These are phyloP conservation scores for Pichia thaimueangensis DNA, from an alignment of 805 yeast species.

Conservation along the genomic window DNA sequence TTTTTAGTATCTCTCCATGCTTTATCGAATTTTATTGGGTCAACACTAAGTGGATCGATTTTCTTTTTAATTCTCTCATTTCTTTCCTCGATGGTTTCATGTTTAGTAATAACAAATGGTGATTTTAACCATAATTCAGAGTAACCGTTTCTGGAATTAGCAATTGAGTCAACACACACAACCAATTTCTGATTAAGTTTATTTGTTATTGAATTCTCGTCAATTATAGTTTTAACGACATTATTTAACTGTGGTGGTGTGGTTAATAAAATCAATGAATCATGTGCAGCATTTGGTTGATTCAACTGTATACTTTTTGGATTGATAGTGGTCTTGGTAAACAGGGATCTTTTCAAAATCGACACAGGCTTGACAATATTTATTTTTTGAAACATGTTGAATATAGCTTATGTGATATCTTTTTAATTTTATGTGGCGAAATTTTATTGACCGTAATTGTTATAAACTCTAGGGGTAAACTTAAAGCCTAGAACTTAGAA, in stretches of 20 bases:
- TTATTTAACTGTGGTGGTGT: constrained; percentile 26
- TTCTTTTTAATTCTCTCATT: constrained; percentile 1
- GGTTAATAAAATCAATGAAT: constrained; percentile 22
- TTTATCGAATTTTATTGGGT: constrained; percentile 17
- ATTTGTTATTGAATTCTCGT: constrained; percentile 5
- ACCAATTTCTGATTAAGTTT: constrained; percentile 15
- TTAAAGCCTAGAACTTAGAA: too few species aligned
- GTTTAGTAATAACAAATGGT: constrained; percentile 11
- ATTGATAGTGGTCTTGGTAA: constrained; percentile 13
- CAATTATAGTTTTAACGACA: constrained; percentile 13
- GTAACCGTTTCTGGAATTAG: constrained; percentile 20
- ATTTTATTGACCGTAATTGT: too few species aligned
- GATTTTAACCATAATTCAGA: constrained; percentile 26
- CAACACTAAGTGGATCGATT: constrained; percentile 14
- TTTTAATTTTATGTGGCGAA: too few species aligned
- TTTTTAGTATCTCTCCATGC: constrained; percentile 16
- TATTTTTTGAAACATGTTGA: too few species aligned
- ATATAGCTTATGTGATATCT: too few species aligned
- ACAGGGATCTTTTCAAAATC: constrained; percentile 1
- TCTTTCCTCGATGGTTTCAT: constrained; percentile 11
- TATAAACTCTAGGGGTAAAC: too few species aligned
- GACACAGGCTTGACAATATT: neutral
- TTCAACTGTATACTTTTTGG: constrained; percentile 12
- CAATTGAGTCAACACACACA: constrained; percentile 26
- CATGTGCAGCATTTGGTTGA: constrained; percentile 10